Base-by-base conservation (phyloP, 2,329 filamentous ascomycete genomes). In the Beauveria asiatica region DNA sequence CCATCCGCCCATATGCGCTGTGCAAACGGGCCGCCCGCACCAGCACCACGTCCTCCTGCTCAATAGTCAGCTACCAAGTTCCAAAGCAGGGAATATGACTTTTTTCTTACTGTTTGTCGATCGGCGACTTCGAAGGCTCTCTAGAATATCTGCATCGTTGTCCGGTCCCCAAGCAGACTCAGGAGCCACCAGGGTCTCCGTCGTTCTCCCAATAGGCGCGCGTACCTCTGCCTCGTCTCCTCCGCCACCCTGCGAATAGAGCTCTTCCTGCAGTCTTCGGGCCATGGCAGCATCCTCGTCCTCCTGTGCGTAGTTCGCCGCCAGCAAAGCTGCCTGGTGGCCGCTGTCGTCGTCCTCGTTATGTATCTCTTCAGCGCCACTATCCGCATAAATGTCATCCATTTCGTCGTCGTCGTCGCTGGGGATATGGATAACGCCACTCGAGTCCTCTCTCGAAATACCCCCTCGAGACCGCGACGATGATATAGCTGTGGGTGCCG, bases 231-330 rank as follows among this genome's bases (percentile, higher is more conserved):
- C 86, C 62, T 76, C 76, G 25, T 72, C 72, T 8, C 72, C 76
- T 33, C 71, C 75, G 23, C 70, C 69, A 8, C 68, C 74, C 41
- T 67, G 82, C 57, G 83, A 81, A 67, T 97, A 97, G 70, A 96
- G 82, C 73, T 99, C 92, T 69, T 99, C 89, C 72, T 99, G 94
- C 62, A 99, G 74, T 61, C 90, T 84, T 72, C 92, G 85, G 7
- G 94, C 94, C 86, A 97, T 93, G 48, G 90, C 92, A 57, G 91
- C 92, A 69, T 99, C 94, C 68, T 96, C 92, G 64, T 97, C 92
- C 65, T 89, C 84, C 57, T 85, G 78, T 17, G 81, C 83, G 44
- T 80, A 74, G 1, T 70, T 70, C 4, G 70, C 74, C 1, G 73
- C 75, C 23, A 73, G 72, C 30, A 73, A 73, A 5, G 70, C 73